A percentile compares a stretch with the other conserved stretches of the same genome.
Evolutionary conservation across 306 rosid genomes (phyloP).

Genomic region (Lupinus albus): DNA sequence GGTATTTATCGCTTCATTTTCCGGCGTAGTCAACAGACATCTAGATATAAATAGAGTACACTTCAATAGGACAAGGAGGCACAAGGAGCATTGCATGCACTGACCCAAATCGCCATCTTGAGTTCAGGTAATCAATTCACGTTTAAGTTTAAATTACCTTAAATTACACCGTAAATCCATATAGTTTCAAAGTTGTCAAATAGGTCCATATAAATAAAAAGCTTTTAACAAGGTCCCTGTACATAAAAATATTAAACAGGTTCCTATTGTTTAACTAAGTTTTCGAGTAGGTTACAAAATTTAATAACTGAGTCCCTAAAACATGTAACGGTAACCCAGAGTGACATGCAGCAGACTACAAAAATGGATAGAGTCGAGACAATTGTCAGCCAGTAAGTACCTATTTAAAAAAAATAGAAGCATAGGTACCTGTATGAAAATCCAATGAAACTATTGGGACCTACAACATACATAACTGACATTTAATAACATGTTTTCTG

Average conservation of each 20-base stretch:
- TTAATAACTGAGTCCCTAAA: constrained; percentile 4
- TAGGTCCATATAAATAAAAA: background rate
- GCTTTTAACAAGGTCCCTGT: background rate
- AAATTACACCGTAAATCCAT: background rate
- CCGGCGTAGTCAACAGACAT: background rate
- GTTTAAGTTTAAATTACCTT: no score
- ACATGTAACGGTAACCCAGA: constrained; percentile 17
- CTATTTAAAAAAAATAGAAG: background rate
- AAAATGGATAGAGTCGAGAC: constrained; percentile 18
- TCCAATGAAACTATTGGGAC: constrained; percentile 3
- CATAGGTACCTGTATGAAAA: background rate
- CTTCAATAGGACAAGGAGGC: background rate
- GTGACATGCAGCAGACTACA: background rate
- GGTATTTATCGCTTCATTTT: background rate
- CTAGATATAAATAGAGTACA: background rate
- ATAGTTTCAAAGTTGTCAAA: constrained; percentile 6
- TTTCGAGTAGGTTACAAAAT: constrained; percentile 7
- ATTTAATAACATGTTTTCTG: constrained; percentile 11
- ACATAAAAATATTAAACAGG: background rate
- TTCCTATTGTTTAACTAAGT: background rate
- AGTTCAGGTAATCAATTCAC: background rate
- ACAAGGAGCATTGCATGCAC: background rate
- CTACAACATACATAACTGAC: constrained; percentile 11
- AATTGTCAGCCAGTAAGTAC: background rate
- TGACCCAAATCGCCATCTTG: no score